These are phyloP conservation scores for Umbilicaria muhlenbergii DNA, from an alignment of 495 filamentous ascomycete genomes.

Conservation along the genomic window DNA sequence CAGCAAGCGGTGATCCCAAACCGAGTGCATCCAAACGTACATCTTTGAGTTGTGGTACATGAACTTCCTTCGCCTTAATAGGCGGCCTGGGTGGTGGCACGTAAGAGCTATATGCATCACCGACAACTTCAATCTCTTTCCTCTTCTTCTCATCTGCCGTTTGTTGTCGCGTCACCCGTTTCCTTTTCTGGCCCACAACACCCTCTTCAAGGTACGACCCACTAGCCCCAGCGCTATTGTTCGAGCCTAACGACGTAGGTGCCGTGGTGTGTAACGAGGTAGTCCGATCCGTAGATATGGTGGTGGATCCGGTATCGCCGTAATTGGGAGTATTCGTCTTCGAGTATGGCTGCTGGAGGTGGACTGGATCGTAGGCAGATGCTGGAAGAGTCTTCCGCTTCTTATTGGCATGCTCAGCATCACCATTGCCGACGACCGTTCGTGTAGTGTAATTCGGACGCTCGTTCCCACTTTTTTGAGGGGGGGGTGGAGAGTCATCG, in stretches of 20 bases:
- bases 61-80: constrained; percentile 83
- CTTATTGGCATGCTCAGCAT: constrained; percentile 41
- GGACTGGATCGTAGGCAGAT: constrained; percentile 47
- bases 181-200: constrained; percentile 67
- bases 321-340: constrained; percentile 54
- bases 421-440: constrained; percentile 13
- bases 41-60: constrained; percentile 65
- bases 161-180: constrained; percentile 60
- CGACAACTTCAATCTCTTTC: constrained; percentile 47
- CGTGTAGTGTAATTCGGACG: constrained; percentile 22
- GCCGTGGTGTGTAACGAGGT: constrained; percentile 80
- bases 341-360: constrained; percentile 48
- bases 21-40: constrained; percentile 36
- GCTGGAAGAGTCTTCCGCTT: constrained; percentile 46
- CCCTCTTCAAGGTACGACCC: constrained; percentile 35
- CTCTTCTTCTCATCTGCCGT: constrained; percentile 68
- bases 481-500: constrained; percentile 68
- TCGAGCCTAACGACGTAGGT: constrained; percentile 74
- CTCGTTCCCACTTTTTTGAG: constrained; percentile 27
- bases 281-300: constrained; percentile 72
- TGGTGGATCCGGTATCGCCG: constrained; percentile 49
- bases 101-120: constrained; percentile 63
- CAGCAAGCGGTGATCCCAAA: constrained; percentile 4
- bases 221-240: constrained; percentile 46
- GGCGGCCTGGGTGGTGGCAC: constrained; percentile 72